phyloP scores from a whole-genome alignment of 495 filamentous ascomycete species.

The Talaromyces borbonicus region DNA sequence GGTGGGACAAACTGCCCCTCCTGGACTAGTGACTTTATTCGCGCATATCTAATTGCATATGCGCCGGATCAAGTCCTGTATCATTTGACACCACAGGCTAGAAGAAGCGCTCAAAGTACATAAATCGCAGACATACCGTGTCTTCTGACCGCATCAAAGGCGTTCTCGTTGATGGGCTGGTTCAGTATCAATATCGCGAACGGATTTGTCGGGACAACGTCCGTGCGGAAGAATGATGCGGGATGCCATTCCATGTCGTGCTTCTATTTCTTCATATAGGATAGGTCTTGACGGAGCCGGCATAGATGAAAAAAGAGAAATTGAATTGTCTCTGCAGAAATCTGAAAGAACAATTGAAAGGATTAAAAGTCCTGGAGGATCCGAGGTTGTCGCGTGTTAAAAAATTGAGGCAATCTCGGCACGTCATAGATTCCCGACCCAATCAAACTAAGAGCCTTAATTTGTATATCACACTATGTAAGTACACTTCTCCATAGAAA shows the following conservation, averaged over 20 bases:
- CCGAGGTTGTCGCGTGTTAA: too few relatives aligned
- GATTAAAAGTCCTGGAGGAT: too few relatives aligned
- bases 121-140: slow-evolving; percentile 37
- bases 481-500: neutral
- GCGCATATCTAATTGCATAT: neutral
- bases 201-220: slow-evolving; percentile 18
- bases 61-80: neutral
- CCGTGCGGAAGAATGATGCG: slow-evolving; percentile 34
- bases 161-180: slow-evolving; percentile 49
- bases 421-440: slow-evolving; percentile 1
- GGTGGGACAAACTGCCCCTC: neutral
- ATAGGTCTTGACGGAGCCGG: too few relatives aligned
- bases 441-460: neutral
- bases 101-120: neutral
- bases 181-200: slow-evolving; percentile 63
- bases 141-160: slow-evolving; percentile 43
- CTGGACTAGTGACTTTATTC: neutral
- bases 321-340: too few relatives aligned
- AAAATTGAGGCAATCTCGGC: neutral
- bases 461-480: neutral
- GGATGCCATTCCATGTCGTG: slow-evolving; percentile 41
- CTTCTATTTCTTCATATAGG: too few relatives aligned
- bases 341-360: too few relatives aligned
- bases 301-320: too few relatives aligned
- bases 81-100: too few relatives aligned